Base-by-base conservation (phyloP, 2,329 filamentous ascomycete species). In the Hysterium pulicare region DNA sequence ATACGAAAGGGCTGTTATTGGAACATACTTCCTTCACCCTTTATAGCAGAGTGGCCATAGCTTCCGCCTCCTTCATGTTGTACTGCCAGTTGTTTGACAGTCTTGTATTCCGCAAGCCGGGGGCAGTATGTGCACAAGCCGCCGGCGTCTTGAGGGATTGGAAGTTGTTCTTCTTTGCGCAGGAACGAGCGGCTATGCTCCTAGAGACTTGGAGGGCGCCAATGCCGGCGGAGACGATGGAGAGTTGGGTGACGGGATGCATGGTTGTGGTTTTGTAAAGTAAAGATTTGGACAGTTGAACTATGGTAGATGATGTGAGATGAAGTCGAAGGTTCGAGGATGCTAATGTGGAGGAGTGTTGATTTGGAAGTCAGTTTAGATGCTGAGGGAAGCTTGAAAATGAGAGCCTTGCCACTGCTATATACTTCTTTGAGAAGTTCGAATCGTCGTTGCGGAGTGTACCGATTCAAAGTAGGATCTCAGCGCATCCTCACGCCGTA, bases 291-390 rank as follows among this genome's bases (percentile, higher is more conserved):
- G 24, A 28, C n/a, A n/a, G n/a, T n/a, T n/a, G n/a, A n/a, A n/a
- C n/a, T n/a, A n/a, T n/a, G n/a, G n/a, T n/a, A n/a, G n/a, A n/a
- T n/a, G 34, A 59, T 49, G 1, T 64, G 59, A 62, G 62, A 67
- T 41, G 63, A 66, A 23, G 23, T 7, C 5, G 16, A 28, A n/a
- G 17, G 19, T 30, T n/a, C 26, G 9, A 30, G n/a, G n/a, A n/a
- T n/a, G n/a, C n/a, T n/a, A n/a, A n/a, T n/a, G n/a, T n/a, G n/a
- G n/a, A n/a, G n/a, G 24, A 28, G 24, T 28, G 24, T 28, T 28
- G 24, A 13, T 28, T 28, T 7, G 13, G 24, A 13, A 13, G 24
- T 28, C 13, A 13, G 24, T 8, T 8, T 7, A 28, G 24, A 13
- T 28, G 24, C 7, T 28, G 13, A 28, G 24, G 13, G 24, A 8